These are phyloP conservation scores for Trichosporon ovoides DNA, from an alignment of 1,284 basidiomycete genomes.

Conservation along the genomic window DNA sequence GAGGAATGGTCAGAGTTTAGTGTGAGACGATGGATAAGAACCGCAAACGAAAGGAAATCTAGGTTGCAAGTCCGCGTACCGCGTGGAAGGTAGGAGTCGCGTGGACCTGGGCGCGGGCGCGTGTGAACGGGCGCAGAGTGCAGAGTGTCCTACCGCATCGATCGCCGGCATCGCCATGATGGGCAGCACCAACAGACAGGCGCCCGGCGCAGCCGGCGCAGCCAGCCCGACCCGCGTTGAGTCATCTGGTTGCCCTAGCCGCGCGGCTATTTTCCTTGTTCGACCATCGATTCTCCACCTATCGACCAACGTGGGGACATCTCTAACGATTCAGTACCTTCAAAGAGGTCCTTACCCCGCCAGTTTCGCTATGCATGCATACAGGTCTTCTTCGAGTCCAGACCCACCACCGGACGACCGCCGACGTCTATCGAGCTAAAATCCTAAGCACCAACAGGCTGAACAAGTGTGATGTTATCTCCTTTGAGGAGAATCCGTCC, in stretches of 20 bases:
- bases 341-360: not conserved
- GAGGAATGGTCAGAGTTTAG: no score
- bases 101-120: not conserved
- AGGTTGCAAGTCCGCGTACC: not conserved
- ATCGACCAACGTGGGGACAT: not conserved
- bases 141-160: not conserved
- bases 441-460: conserved; percentile 50
- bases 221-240: no score
- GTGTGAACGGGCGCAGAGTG: not conserved
- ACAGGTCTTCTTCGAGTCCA: conserved; percentile 1
- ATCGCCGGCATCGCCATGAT: not conserved
- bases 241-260: no score
- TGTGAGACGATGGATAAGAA: no score
- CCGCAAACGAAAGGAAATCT: not conserved
- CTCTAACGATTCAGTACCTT: not conserved
- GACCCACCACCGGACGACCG: not conserved
- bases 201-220: no score
- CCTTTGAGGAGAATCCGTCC: conserved; percentile 91
- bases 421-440: not conserved
- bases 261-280: no score
- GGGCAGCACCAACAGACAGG: no score
- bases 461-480: conserved; percentile 93
- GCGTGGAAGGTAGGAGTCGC: not conserved
- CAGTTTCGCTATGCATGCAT: conserved; percentile 3
- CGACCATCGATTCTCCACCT: not conserved